Evolutionary conservation across 176 grass and related monocot genomes (phyloP), one percentile per base, ranked within the genome.

Genomic region (Carex kokanica): DNA sequence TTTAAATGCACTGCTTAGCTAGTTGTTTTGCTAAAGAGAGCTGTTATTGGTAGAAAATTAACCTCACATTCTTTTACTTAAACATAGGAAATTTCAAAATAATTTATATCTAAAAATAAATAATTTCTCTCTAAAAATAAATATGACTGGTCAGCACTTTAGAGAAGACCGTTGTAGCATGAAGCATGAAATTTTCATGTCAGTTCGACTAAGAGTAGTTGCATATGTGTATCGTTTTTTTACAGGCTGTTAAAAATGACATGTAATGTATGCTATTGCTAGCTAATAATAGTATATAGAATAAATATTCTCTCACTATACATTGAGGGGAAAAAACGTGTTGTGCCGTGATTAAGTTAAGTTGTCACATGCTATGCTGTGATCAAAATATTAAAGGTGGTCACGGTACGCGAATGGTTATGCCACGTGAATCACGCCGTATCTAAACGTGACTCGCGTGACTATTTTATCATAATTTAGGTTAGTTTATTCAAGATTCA

Each of bases 71-170:
- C 3, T 71, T 53, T 31, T 54, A 56, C 73, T 56, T 78, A 78
- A 74, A 78, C 73, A 78, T 78, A 78, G 73, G 73, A 78, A 56
- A 78, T 7, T 74, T 52, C 4, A 43, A 43, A 43, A 43, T 8
- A 7, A 5, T 0, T 16, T 41, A 18, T 40, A 32, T 18, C 65
- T 69, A 69, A 69, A 69, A 69, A 69, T 69, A 71, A 41, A 45
- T 31, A 55, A 51, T 32, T 52, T 3, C 51, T 77, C 23, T 16
- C 73, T 78, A 78, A 78, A 78, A 34, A 32, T 56, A 32, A 17
- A 56, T 78, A 71, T 71, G 45, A 29, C 23, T 16, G 72, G 23
- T 78, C 47, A 78, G 51, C 51, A 54, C 21, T 74, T 51, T 13
- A 53, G 12, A 25, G 21, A 10, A 74, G 41, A 52, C 70, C 43